Base-by-base conservation (phyloP, 169 alveolate genomes). In the Plasmodium ovale region DNA sequence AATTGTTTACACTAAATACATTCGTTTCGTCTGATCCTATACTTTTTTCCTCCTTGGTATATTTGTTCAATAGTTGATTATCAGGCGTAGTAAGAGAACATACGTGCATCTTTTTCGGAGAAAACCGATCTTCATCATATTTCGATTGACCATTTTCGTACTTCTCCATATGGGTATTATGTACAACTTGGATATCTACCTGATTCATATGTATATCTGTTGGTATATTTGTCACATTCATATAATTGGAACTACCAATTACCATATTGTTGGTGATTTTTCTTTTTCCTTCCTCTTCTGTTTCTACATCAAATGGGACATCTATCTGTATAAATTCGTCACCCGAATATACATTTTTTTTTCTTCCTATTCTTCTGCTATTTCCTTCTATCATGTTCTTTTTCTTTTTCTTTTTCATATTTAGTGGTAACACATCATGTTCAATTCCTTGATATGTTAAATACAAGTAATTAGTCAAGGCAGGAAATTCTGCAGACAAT, bases 401-500 rank as follows among this genome's bases (percentile, higher is more conserved):
- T 65, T 62, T 60, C 35, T 23, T 65, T 74, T 72, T 67, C 67
- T 39, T 64, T 42, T 62, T 89, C 69, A 72, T 91, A 49, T 92
- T 62, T 31, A 92, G 91, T 0, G 98, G 96, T 16, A 85, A 16
- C 16, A 94, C 95, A 62, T 93, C 97, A 87, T 91, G 73, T 72
- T 94, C 97, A 0, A 67, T 67, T 9, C 97, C 97, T 53, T 92
- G 94, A 93, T 96, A 96, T 25, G 98, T 95, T 87, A 94, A 33
- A 84, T 94, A 96, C 37, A 96, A 89, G 87, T 96, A 96, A 94
- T 95, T 95, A 12, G 98, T 95, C 67, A 91, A 88, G 19, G 97
- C 97, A 1, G 98, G 97, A 69, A 94, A 95, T 74, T 96, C 98
- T 6, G 97, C 98, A 7, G 98, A 97, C 51, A 95, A 53, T 0